These are phyloP conservation scores for Blumeriella jaapii DNA, from an alignment of 2,329 filamentous ascomycete genomes.

Conservation along the genomic window DNA sequence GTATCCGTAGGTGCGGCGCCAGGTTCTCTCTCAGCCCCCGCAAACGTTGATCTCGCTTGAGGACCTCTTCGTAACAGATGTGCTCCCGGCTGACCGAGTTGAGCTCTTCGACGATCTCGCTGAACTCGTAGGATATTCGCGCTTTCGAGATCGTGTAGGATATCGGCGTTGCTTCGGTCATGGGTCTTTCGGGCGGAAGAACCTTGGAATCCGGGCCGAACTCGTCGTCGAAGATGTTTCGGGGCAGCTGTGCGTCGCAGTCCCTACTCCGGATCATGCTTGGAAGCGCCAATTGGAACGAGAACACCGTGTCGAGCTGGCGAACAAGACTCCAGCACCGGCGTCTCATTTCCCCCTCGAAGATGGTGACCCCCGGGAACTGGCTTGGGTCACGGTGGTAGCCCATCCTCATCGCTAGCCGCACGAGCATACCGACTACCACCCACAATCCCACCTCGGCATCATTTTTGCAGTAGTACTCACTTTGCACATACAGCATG, in stretches of 20 bases:
- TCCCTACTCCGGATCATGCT: conserved; percentile 62
- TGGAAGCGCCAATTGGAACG: conserved; percentile 52
- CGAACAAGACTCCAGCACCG: conserved; percentile 60
- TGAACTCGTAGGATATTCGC: conserved; percentile 52
- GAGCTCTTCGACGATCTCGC: conserved; percentile 57
- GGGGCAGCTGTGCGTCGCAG: conserved; percentile 63
- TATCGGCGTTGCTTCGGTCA: conserved; percentile 61
- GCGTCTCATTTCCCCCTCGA: conserved; percentile 66
- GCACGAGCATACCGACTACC: conserved; percentile 41
- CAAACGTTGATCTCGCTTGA: conserved; percentile 50
- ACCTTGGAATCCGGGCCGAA: conserved; percentile 57
- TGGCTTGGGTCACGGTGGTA: conserved; percentile 69
- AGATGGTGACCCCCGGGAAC: conserved; percentile 60
- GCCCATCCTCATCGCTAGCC: conserved; percentile 39
- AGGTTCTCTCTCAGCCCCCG: conserved; percentile 53
- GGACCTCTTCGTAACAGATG: conserved; percentile 51
- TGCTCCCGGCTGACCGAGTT: conserved; percentile 40
- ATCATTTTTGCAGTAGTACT: conserved; percentile 63
- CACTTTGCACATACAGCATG: conserved; percentile 63
- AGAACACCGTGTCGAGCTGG: conserved; percentile 66
- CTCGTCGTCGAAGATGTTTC: conserved; percentile 74
- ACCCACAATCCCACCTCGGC: conserved; percentile 46
- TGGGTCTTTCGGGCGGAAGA: conserved; percentile 55
- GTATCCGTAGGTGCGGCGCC: conserved; percentile 69
- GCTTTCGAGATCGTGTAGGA: conserved; percentile 68